Conservation (phyloP, 495 filamentous ascomycete species). For the Daldinia vernicosa region DNA sequence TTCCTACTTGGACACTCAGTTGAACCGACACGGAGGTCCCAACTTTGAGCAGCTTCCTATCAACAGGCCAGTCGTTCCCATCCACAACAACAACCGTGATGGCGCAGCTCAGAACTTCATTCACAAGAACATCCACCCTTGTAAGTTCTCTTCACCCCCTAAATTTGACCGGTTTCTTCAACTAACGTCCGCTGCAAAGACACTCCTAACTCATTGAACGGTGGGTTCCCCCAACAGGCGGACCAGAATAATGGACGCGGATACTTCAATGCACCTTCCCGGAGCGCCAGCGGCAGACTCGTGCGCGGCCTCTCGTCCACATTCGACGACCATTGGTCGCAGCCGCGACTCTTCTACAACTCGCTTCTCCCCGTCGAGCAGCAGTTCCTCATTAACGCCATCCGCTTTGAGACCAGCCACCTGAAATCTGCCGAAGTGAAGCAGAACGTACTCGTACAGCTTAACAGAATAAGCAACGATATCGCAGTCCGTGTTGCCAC, state of each 20-base stretch:
- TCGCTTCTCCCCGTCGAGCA: slow-evolving; percentile 74
- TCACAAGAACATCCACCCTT: slow-evolving; percentile 61
- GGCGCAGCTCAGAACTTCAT: slow-evolving; percentile 65
- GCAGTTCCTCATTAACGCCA: slow-evolving; percentile 80
- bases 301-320: slow-evolving; percentile 68
- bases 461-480: slow-evolving; percentile 76
- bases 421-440: slow-evolving; percentile 65
- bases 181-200: slow-evolving; percentile 48
- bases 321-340: slow-evolving; percentile 80
- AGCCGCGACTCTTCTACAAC: slow-evolving; percentile 81
- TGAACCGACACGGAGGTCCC: slow-evolving; percentile 75
- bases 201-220: slow-evolving; percentile 73
- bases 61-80: slow-evolving; percentile 68
- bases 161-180: background rate
- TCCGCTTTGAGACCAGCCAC: slow-evolving; percentile 76
- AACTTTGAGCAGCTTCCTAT: slow-evolving; percentile 83
- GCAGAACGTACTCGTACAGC: slow-evolving; percentile 71
- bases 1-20: slow-evolving; percentile 78
- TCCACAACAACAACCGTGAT: slow-evolving; percentile 82
- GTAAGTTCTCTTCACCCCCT: slow-evolving; percentile 34
- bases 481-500: slow-evolving; percentile 71
- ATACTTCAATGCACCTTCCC: slow-evolving; percentile 76
- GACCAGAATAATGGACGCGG: slow-evolving; percentile 74
- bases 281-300: slow-evolving; percentile 62
- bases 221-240: slow-evolving; percentile 71